Evolutionary conservation across 1,284 basidiomycete species (phyloP), one percentile per base, ranked within the genome.

Genomic region (Cutaneotrichosporon cutaneum): DNA sequence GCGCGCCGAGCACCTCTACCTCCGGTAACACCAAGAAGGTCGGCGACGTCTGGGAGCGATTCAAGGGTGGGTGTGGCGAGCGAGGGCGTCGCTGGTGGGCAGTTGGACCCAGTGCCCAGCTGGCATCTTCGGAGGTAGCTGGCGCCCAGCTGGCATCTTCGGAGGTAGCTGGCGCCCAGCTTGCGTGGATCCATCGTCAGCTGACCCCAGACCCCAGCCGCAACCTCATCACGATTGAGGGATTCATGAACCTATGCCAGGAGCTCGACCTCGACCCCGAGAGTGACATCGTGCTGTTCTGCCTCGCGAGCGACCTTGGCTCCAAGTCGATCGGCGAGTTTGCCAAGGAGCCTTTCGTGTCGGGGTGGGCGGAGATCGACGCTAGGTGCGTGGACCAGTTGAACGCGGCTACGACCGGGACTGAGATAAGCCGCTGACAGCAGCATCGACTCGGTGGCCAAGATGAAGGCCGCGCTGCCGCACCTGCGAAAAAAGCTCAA

Each of bases 331-430:
- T 94, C 65, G 92, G 90, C 14, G 84, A 86, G 69, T 96, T 91
- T 88, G 83, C 83, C 47, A 85, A 83, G 70, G 83, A 85, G 63
- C 88, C 87, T 1, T 95, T 90, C 88, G 75, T 87, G 39, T 86
- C 90, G 3, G 92, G 92, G 2, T 93, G 91, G 90, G 87, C 86
- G 74, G 77, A 75, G 10, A 77, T 78, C 67, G 72, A 73, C 44
- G 69, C 75, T 11, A 60, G 62, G 78, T 71, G 58, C 68, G 70
- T 63, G 44, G 42, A 54, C 8, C 14, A 48, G 52, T 32, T 11
- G 5, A n/a, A 11, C 16, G 7, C 16, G 14, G 27, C 36, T 39
- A 39, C 36, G 18, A 11, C 11, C 32, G 32, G 32, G 7, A 33
- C 32, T 33, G 33, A 33, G 9, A 33, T 33, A 33, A 13, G 33